These are phyloP conservation scores for Talaromyces sp. DNA, from an alignment of 2,329 filamentous ascomycete species.

Conservation along the genomic window DNA sequence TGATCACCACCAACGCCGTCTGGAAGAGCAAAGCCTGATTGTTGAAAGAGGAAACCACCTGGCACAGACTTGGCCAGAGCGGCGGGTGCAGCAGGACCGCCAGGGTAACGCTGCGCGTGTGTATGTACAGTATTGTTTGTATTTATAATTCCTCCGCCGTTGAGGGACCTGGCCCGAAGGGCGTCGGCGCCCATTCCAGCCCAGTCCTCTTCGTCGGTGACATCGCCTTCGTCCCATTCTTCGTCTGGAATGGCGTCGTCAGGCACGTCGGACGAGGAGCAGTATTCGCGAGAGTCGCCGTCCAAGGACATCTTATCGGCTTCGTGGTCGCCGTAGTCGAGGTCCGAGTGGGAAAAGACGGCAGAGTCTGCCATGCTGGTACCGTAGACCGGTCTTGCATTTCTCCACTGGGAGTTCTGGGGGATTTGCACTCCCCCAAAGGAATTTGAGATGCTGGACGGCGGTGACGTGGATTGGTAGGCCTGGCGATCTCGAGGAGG, in stretches of 20 bases:
- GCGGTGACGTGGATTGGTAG: constrained; percentile 16
- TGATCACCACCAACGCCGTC: constrained; percentile 30
- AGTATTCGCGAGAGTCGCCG: constrained; percentile 56
- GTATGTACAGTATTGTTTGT: constrained; percentile 37
- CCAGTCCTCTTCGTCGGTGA: constrained; percentile 97
- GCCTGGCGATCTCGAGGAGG: constrained; percentile 31
- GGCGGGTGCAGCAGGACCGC: constrained; percentile 34
- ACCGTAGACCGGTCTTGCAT: constrained; percentile 42
- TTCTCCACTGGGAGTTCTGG: constrained; percentile 27
- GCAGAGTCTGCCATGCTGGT: constrained; percentile 67
- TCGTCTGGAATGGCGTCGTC: constrained; percentile 65
- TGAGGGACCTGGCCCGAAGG: constrained; percentile 62
- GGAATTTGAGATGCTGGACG: constrained; percentile 46
- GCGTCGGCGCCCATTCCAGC: constrained; percentile 81
- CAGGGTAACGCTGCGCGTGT: constrained; percentile 17
- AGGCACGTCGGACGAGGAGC: constrained; percentile 69
- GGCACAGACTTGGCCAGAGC: constrained; percentile 38
- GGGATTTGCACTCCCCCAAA: constrained; percentile 48
- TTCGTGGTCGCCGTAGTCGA: constrained; percentile 66
- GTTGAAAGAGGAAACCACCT: constrained; percentile 29
- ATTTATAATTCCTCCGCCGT: constrained; percentile 39
- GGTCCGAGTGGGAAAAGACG: constrained; percentile 66
- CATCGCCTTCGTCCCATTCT: constrained; percentile 77
- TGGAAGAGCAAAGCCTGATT: constrained; percentile 26
- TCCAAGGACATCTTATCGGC: constrained; percentile 94